Percentiles rank a stretch among this genome's conserved stretches.
Evolutionary conservation across 2,329 filamentous ascomycete genomes (phyloP).

Genomic region (Beauveria brongniartii): DNA sequence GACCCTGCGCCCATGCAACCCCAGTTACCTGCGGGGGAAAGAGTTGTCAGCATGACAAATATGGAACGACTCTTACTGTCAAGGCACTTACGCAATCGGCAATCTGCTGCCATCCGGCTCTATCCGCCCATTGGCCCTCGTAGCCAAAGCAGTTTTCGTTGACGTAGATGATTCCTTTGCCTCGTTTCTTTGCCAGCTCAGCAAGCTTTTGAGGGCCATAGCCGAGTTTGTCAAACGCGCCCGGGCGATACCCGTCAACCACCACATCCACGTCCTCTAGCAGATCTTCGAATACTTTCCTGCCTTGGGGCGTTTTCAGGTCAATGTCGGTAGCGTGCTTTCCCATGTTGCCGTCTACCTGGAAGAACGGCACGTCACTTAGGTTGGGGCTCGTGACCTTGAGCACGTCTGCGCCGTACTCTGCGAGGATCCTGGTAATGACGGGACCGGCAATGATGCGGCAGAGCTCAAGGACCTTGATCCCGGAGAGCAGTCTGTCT

Average conservation of each 20-base stretch:
- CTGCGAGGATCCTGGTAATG: conserved; percentile 62
- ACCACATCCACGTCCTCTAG: conserved; percentile 57
- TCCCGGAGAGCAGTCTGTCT: conserved; percentile 40
- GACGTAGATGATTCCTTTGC: conserved; percentile 59
- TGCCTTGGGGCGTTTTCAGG: conserved; percentile 46
- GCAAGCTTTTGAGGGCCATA: conserved; percentile 51
- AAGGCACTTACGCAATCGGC: conserved; percentile 47
- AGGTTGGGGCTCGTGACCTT: conserved; percentile 61
- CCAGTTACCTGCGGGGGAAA: conserved; percentile 35
- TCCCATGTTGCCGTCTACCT: conserved; percentile 64
- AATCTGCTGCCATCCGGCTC: conserved; percentile 66
- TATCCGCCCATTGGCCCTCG: conserved; percentile 47
- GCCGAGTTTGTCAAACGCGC: conserved; percentile 54
- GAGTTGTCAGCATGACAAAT: conserved; percentile 14
- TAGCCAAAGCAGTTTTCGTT: conserved; percentile 66
- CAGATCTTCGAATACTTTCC: conserved; percentile 48
- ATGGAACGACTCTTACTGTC: too few species aligned
- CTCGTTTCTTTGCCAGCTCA: conserved; percentile 42
- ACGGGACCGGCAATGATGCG: conserved; percentile 70
- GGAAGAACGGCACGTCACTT: conserved; percentile 65
- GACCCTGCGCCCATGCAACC: conserved; percentile 54
- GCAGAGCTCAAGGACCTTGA: conserved; percentile 68
- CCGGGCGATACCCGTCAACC: conserved; percentile 60
- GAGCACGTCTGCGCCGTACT: conserved; percentile 66
- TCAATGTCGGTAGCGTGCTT: conserved; percentile 60